Evolutionary conservation across 2,329 filamentous ascomycete species (phyloP).

Genomic region (Fusarium mangiferae): DNA sequence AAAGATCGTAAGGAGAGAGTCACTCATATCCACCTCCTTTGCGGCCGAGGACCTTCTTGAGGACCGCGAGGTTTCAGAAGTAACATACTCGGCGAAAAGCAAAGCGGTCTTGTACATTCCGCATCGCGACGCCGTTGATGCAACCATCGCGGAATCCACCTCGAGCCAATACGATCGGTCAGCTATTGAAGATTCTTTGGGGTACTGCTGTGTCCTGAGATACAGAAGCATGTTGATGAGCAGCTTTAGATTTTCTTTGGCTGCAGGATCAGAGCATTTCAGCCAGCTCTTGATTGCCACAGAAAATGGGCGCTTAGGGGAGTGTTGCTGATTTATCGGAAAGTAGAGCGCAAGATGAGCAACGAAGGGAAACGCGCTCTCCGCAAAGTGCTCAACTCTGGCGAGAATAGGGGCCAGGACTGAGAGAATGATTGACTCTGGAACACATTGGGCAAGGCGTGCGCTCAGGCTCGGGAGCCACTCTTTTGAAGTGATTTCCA

Average conservation of each 20-base stretch:
- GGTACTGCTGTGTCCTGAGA: slow-evolving; percentile 81
- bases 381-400: slow-evolving; percentile 75
- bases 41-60: slow-evolving; percentile 74
- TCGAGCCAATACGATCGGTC: slow-evolving; percentile 89
- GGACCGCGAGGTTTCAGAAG: slow-evolving; percentile 64
- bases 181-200: slow-evolving; percentile 79
- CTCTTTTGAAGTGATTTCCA: slow-evolving; percentile 54
- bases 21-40: slow-evolving; percentile 66
- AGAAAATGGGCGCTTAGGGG: slow-evolving; percentile 72
- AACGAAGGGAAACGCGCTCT: slow-evolving; percentile 82
- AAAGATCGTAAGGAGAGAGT: slow-evolving; percentile 84
- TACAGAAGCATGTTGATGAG: slow-evolving; percentile 86
- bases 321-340: slow-evolving; percentile 71
- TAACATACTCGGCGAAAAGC: slow-evolving; percentile 80
- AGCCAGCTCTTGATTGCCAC: slow-evolving; percentile 73
- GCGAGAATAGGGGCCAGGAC: slow-evolving; percentile 74
- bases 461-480: slow-evolving; percentile 74
- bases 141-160: slow-evolving; percentile 76
- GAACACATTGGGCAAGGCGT: slow-evolving; percentile 67
- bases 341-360: slow-evolving; percentile 82
- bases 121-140: slow-evolving; percentile 78
- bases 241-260: slow-evolving; percentile 73
- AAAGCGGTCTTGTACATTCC: slow-evolving; percentile 89
- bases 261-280: slow-evolving; percentile 48
- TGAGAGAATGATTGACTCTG: slow-evolving; percentile 74